Percentiles rank a stretch among this genome's conserved stretches.
phyloP scores from a whole-genome alignment of 306 rosid species.

The Vigna radiata region DNA sequence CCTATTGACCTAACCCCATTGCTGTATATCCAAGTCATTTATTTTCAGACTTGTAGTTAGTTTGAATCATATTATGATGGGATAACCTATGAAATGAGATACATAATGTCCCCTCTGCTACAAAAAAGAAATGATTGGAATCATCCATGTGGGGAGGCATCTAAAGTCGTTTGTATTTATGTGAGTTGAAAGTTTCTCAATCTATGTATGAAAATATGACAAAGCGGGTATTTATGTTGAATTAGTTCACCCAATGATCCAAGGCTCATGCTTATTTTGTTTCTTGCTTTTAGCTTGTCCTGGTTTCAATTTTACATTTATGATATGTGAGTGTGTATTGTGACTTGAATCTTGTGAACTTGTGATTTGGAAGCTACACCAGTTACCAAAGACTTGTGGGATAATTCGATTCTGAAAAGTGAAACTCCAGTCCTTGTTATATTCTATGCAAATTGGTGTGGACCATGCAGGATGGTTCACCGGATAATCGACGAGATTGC shows the following conservation, averaged over 20 bases:
- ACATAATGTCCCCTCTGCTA: not conserved
- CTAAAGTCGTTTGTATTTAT: constrained; percentile 11
- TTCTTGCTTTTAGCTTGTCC: constrained; percentile 12
- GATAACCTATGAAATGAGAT: constrained; percentile 14
- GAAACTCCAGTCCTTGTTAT: constrained; percentile 84
- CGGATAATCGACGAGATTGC: constrained; percentile 82
- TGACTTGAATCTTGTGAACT: constrained; percentile 31
- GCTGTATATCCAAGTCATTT: constrained; percentile 8
- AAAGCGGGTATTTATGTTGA: constrained; percentile 8
- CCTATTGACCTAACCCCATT: constrained; percentile 10
- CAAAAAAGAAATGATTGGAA: not conserved
- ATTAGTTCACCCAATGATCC: constrained; percentile 19
- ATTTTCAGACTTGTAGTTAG: constrained; percentile 30
- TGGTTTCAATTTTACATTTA: constrained; percentile 17
- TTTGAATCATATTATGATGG: constrained; percentile 24
- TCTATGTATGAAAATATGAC: not conserved
- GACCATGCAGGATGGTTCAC: constrained; percentile 95
- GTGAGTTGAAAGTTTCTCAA: constrained; percentile 4
- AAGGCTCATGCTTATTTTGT: not conserved
- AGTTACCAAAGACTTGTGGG: constrained; percentile 77
- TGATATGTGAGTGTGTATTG: constrained; percentile 27
- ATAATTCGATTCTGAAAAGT: constrained; percentile 63
- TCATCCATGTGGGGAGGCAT: constrained; percentile 5
- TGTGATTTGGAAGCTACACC: constrained; percentile 61
- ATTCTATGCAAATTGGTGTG: constrained; percentile 94